Evolutionary conservation across 2,329 filamentous ascomycete species (phyloP).

Genomic region (Fusarium sp.): DNA sequence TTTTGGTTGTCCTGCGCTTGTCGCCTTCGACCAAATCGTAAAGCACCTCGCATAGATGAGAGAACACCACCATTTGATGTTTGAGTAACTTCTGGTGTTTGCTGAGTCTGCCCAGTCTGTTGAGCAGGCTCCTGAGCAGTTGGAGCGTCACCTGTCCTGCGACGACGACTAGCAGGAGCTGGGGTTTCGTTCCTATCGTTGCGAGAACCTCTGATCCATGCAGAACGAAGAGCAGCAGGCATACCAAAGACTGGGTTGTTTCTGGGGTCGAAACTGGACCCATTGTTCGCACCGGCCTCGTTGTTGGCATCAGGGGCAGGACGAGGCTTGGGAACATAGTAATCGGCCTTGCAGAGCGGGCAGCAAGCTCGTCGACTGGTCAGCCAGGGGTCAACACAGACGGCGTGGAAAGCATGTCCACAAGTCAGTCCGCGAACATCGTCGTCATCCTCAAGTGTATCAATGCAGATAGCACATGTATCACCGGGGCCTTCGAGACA

Average conservation of each 20-base stretch:
- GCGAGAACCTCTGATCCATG: constrained; percentile 51
- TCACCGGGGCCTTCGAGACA: constrained; percentile 85
- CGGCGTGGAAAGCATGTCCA: constrained; percentile 97
- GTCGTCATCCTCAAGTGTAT: constrained; percentile 92
- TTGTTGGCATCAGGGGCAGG: constrained; percentile 58
- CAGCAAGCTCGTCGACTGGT: constrained; percentile 95
- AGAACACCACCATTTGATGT: constrained; percentile 43
- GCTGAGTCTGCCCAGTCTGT: constrained; percentile 20
- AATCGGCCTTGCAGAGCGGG: constrained; percentile 97
- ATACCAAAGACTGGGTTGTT: constrained; percentile 61
- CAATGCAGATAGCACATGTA: constrained; percentile 95
- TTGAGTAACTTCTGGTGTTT: constrained; percentile 24
- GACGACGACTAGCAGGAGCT: constrained; percentile 18
- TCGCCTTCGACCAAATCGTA: constrained; percentile 49
- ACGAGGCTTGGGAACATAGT: constrained; percentile 93
- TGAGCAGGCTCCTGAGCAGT: constrained; percentile 23
- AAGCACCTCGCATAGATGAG: constrained; percentile 48
- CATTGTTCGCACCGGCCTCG: constrained; percentile 48
- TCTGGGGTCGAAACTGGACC: constrained; percentile 49
- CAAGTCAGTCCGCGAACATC: constrained; percentile 94
- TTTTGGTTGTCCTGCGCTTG: constrained; percentile 31
- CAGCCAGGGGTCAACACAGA: constrained; percentile 95
- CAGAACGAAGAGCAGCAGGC: constrained; percentile 55
- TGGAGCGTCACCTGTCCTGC: constrained; percentile 16
- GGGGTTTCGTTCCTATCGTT: constrained; percentile 1